A percentile compares a stretch with the other conserved stretches of the same genome.
These are phyloP conservation scores for Floccularia luteovirens DNA, from an alignment of 768 basidiomycete genomes.

Conservation along the genomic window DNA sequence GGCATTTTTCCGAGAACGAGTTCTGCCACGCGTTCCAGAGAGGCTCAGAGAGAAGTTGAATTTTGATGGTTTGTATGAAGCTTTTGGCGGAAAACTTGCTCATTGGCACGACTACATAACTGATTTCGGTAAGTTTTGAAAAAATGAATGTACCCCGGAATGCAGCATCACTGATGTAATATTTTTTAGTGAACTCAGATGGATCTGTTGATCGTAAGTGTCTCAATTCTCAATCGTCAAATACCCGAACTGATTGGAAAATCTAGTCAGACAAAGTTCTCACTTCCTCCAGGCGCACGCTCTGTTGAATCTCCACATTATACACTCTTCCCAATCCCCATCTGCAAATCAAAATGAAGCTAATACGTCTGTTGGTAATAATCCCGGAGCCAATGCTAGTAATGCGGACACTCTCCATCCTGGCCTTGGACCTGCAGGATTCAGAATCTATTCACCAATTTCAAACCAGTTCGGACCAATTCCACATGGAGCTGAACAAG, in stretches of 20 bases:
- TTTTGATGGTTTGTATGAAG: conserved; percentile 70
- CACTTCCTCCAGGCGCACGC: conserved; percentile 84
- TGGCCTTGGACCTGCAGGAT: conserved; percentile 51
- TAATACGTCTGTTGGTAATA: conserved; percentile 18
- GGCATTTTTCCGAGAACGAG: conserved; percentile 53
- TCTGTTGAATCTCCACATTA: conserved; percentile 79
- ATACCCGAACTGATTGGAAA: conserved; percentile 5
- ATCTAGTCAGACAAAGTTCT: conserved; percentile 65
- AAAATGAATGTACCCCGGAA: background rate
- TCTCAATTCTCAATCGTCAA: background rate
- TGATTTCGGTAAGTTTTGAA: conserved; percentile 48
- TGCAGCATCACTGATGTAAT: background rate
- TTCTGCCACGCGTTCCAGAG: conserved; percentile 69
- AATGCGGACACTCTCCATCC: conserved; percentile 48
- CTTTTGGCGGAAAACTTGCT: conserved; percentile 78
- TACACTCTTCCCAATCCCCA: conserved; percentile 67
- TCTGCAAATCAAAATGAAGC: conserved; percentile 16
- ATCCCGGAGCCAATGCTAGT: conserved; percentile 25
- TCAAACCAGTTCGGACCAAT: conserved; percentile 20
- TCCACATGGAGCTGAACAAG: conserved; percentile 8
- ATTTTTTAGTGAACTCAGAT: conserved; percentile 54
- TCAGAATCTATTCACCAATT: conserved; percentile 49
- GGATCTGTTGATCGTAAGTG: conserved; percentile 64
- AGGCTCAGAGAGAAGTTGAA: conserved; percentile 42
- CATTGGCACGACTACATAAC: conserved; percentile 79